Percentiles rank a stretch among this genome's conserved stretches.
These are phyloP conservation scores for Vitis riparia DNA, from an alignment of 164 flowering plant genomes.

Conservation along the genomic window DNA sequence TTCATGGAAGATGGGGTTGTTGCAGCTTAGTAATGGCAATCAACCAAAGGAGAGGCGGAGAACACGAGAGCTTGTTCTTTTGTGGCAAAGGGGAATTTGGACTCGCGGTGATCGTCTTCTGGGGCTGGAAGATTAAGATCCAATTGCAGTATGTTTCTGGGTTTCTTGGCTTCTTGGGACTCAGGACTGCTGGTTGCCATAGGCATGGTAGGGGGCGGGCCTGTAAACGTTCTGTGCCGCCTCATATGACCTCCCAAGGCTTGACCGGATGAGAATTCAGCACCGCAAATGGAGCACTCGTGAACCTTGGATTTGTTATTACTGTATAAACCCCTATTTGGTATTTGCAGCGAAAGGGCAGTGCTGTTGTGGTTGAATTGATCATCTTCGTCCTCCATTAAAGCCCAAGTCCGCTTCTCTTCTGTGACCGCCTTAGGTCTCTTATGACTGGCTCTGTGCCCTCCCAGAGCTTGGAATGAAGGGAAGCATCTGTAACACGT, in stretches of 20 bases:
- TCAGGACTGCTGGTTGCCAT: conserved; percentile 2
- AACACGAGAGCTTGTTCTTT: conserved; percentile 41
- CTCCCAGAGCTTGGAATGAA: conserved; percentile 67
- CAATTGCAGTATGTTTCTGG: conserved; percentile 30
- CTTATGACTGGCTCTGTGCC: conserved; percentile 66
- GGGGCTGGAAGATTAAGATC: conserved; percentile 65
- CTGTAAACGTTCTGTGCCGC: conserved; percentile 36
- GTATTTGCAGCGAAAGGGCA: conserved; percentile 34
- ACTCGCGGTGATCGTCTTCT: conserved; percentile 30
- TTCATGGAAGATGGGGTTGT: background rate
- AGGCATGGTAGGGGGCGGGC: background rate
- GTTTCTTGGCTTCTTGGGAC: conserved; percentile 20
- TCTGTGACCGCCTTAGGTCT: conserved; percentile 26
- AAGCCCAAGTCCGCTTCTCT: background rate
- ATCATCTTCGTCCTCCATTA: background rate
- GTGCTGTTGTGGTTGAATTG: background rate
- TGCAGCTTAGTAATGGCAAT: conserved; percentile 39
- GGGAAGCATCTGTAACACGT: conserved; percentile 57
- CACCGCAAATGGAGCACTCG: conserved; percentile 61
- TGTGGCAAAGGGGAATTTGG: conserved; percentile 21
- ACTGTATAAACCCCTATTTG: background rate
- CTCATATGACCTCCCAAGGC: conserved; percentile 75
- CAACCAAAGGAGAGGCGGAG: conserved; percentile 43
- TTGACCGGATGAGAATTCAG: conserved; percentile 63
- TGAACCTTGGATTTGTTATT: conserved; percentile 34